Evolutionary conservation across 148 eudicot species (phyloP), one percentile per base, ranked within the genome.

Genomic region (Amaranthus palmeri): DNA sequence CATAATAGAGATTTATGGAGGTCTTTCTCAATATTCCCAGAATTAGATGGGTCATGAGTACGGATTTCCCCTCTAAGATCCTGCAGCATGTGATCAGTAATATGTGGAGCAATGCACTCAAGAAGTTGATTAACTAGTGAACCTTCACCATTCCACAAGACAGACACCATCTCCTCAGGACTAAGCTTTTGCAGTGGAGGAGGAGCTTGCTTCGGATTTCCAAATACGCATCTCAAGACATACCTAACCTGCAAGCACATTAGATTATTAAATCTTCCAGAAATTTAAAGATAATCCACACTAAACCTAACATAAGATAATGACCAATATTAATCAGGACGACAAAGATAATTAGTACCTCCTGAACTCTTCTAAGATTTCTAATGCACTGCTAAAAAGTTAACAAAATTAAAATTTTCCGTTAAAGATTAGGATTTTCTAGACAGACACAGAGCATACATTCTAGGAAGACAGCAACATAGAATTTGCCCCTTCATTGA

Each of bases 121-220:
- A 92, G 82, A 74, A 95, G 92, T 65, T 92, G 96, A 14, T 85
- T 80, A 51, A 92, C 96, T 69, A 95, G 80, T 42, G 97, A 95
- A 54, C 85, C 93, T 81, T 88, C 87, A 50, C 97, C 97, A 72
- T 80, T 89, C 99, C 99, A 95, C 74, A 95, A 71, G 72, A 72
- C 83, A 56, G 90, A 83, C 61, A 81, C 88, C 69, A 84, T 83
- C 74, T 81, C 97, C 76, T 90, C 86, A 69, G 92, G 90, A 78
- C 86, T 85, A 76, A 95, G 90, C 82, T 84, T 89, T 76, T 87
- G 96, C 63, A 95, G 67, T 52, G 97, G 97, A 64, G 97, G 99
- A 48, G 99, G 99, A 62, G 99, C 99, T 74, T 80, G 82, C 86
- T 95, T 92, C 47, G 97, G 96, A 82, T 95, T 96, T 67, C 91